Percentiles rank a stretch among this genome's conserved stretches.
These are phyloP conservation scores for Rubus parviflorus DNA, from an alignment of 306 rosid genomes.

Conservation along the genomic window DNA sequence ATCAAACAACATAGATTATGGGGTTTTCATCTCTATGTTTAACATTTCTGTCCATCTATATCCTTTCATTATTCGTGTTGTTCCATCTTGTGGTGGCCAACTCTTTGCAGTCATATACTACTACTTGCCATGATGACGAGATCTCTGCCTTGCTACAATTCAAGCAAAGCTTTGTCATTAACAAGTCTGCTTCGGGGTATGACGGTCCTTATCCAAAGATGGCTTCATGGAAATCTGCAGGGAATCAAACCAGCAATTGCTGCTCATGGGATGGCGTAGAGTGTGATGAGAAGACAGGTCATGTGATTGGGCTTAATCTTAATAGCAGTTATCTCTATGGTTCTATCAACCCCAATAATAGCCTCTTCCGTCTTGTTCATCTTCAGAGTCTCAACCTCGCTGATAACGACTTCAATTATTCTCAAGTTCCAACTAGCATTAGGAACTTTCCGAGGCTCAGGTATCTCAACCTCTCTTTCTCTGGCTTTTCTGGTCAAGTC, in stretches of 20 bases:
- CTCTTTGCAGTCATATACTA: neutral
- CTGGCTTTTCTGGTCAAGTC: slow-evolving; percentile 3
- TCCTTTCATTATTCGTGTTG: neutral
- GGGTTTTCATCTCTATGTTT: too few species aligned
- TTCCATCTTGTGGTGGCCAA: neutral
- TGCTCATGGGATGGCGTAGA: slow-evolving; percentile 17
- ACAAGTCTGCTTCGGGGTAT: neutral
- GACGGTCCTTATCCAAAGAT: neutral
- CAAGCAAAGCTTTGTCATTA: slow-evolving; percentile 8
- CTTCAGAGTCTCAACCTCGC: slow-evolving; percentile 5
- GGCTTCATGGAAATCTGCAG: neutral
- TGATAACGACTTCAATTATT: slow-evolving; percentile 8
- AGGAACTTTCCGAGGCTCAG: neutral
- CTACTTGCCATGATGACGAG: too few species aligned
- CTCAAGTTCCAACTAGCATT: neutral
- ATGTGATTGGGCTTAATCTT: slow-evolving; percentile 6
- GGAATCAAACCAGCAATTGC: neutral
- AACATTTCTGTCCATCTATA: too few species aligned
- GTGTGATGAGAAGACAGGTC: slow-evolving; percentile 6
- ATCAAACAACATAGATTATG: too few species aligned
- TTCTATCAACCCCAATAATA: neutral
- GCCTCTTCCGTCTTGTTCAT: neutral
- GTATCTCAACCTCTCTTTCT: slow-evolving; percentile 9
- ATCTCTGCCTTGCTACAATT: slow-evolving; percentile 12
- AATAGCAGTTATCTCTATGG: slow-evolving; percentile 12